Percentiles rank a stretch among this genome's conserved stretches.
phyloP scores from a whole-genome alignment of 495 filamentous ascomycete species.

The Neurospora cerealis region DNA sequence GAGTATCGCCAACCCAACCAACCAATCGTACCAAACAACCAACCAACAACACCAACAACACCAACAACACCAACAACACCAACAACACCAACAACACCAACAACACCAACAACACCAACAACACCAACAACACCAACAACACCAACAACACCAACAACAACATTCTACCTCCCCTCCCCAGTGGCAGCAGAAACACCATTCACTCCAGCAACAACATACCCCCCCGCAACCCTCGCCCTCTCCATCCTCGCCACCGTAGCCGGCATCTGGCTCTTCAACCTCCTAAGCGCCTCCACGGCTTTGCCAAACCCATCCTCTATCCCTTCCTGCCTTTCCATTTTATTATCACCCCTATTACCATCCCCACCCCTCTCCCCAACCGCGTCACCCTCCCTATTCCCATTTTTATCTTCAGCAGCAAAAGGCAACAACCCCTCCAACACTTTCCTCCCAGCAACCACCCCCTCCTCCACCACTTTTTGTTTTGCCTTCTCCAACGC shows the following conservation, averaged over 20 bases:
- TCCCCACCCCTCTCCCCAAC: background rate
- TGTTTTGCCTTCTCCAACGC: conserved; percentile 23
- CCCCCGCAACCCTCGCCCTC: conserved; percentile 60
- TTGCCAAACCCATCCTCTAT: conserved; percentile 41
- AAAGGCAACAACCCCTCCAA: conserved; percentile 13
- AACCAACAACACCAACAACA: background rate
- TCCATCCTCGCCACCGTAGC: conserved; percentile 69
- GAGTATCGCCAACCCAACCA: background rate
- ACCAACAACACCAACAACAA: background rate
- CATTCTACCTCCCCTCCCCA: background rate
- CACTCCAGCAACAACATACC: conserved; percentile 39
- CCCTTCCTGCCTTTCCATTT: conserved; percentile 36
- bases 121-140: background rate
- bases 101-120: background rate
- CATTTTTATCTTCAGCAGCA: background rate
- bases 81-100: background rate
- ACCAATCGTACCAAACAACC: background rate
- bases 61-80: background rate
- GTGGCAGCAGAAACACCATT: conserved; percentile 35
- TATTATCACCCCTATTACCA: conserved; percentile 7
- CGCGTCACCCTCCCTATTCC: background rate
- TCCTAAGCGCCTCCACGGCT: conserved; percentile 42
- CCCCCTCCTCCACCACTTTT: conserved; percentile 8
- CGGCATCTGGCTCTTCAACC: conserved; percentile 51
- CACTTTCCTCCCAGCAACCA: conserved; percentile 11